A percentile compares a stretch with the other conserved stretches of the same genome.
These are phyloP conservation scores for Solanum sitiens DNA, from an alignment of 257 asterid genomes.

Conservation along the genomic window DNA sequence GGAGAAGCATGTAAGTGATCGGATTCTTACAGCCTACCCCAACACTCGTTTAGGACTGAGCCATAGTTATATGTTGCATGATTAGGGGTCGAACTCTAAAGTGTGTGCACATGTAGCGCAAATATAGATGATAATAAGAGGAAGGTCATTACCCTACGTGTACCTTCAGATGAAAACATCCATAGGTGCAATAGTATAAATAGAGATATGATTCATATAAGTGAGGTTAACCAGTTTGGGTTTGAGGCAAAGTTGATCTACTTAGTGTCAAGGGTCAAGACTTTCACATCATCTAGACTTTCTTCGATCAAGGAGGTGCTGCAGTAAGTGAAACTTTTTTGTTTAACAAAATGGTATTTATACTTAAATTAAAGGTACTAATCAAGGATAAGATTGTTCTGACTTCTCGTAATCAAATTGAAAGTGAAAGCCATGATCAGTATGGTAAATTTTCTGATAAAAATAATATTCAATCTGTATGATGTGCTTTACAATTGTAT, in stretches of 20 bases:
- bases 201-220: not conserved
- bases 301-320: not conserved
- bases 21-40: not conserved
- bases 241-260: no score
- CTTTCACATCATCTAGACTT: not conserved
- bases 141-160: not conserved
- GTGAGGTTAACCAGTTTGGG: not conserved
- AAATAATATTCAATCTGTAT: not conserved
- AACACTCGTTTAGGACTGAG: not conserved
- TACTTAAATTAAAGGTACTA: not conserved
- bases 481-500: not conserved
- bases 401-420: not conserved
- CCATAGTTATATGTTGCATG: not conserved
- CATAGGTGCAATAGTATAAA: not conserved
- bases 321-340: not conserved
- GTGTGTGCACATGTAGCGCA: not conserved
- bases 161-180: not conserved
- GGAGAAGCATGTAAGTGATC: not conserved
- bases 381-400: not conserved
- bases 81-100: not conserved
- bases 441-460: not conserved
- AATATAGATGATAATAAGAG: not conserved
- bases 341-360: not conserved
- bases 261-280: no score
- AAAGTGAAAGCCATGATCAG: not conserved